Conservation (phyloP, 148 eudicot genomes). For the Oxyria digyna region DNA sequence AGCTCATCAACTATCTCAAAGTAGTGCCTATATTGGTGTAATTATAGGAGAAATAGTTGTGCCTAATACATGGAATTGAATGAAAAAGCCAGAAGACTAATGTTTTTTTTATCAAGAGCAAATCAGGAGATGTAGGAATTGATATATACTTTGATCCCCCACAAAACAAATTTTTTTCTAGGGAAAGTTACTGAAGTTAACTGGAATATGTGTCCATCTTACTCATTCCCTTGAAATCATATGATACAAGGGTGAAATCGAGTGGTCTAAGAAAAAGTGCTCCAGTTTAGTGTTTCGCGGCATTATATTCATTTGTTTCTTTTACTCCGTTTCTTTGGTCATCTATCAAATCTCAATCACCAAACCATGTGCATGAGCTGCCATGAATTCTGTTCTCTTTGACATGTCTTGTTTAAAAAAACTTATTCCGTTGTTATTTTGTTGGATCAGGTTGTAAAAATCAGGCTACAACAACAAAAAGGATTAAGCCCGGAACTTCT, state of each 20-base stretch:
- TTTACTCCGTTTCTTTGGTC: not conserved
- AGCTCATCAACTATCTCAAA: not conserved
- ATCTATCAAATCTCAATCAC: not conserved
- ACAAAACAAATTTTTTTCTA: not conserved
- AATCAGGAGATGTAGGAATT: not conserved
- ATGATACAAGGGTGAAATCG: not conserved
- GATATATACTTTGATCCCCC: too few species aligned
- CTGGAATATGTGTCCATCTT: not conserved
- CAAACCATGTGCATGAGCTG: not conserved
- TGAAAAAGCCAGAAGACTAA: not conserved
- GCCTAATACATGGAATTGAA: not conserved
- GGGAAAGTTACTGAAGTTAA: not conserved
- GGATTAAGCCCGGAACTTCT: constrained; percentile 72
- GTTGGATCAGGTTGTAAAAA: constrained; percentile 71
- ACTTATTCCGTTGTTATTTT: constrained; percentile 1
- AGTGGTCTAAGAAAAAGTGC: not conserved
- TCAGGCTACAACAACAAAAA: constrained; percentile 79
- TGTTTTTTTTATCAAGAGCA: not conserved
- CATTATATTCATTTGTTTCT: not conserved
- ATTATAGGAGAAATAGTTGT: not conserved
- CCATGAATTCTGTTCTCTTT: not conserved
- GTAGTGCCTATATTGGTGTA: too few species aligned
- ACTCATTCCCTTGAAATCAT: not conserved
- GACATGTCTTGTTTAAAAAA: not conserved
- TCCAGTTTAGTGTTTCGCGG: too few species aligned